Percentiles rank a stretch among this genome's conserved stretches.
Evolutionary conservation across 306 rosid genomes (phyloP).

Genomic region (Astragalus membranaceus): DNA sequence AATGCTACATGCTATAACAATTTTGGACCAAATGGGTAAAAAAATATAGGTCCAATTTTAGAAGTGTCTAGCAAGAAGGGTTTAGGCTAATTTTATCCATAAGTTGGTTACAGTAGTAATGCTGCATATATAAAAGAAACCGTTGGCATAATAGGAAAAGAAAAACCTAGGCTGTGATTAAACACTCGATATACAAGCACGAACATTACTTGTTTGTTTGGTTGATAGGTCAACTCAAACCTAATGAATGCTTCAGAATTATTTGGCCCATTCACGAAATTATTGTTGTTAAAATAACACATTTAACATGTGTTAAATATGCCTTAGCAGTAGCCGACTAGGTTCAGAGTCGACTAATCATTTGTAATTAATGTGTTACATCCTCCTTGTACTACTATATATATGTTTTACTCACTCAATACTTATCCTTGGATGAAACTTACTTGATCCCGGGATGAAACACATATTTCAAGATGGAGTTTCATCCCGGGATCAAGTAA

Average conservation of each 20-base stretch:
- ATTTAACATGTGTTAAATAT: no score
- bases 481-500: neutral
- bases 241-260: neutral
- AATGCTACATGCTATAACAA: neutral
- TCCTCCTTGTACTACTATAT: no score
- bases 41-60: neutral
- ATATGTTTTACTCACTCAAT: no score
- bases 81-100: neutral
- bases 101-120: neutral
- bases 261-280: neutral
- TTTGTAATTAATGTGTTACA: no score
- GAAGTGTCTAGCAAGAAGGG: neutral
- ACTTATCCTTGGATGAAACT: no score
- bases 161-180: neutral
- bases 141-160: neutral
- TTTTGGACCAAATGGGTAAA: neutral
- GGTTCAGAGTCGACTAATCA: no score
- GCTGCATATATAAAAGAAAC: neutral
- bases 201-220: neutral
- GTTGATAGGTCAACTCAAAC: conserved; percentile 3
- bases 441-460: no score
- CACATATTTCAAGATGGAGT: neutral
- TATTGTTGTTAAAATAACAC: no score
- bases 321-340: no score
- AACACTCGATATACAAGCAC: conserved; percentile 2